phyloP scores from a whole-genome alignment of 2,329 filamentous ascomycete genomes.

The Fusarium napiforme region DNA sequence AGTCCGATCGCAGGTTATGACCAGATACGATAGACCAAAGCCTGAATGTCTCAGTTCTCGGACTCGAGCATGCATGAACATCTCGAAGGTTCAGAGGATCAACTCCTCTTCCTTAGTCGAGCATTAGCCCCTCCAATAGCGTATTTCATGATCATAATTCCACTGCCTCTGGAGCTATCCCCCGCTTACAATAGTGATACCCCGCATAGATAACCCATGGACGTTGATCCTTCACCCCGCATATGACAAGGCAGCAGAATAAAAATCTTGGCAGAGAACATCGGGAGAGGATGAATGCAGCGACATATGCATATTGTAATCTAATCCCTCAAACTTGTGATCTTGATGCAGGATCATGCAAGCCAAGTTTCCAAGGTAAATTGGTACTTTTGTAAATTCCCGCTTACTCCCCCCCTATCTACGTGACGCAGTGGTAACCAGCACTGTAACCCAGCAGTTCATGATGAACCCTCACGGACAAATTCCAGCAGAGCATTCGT shows the following conservation, averaged over 20 bases:
- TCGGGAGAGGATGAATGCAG: not conserved
- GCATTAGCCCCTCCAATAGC: not conserved
- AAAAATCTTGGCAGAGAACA: not conserved
- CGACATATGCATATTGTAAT: not conserved
- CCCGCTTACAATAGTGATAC: not conserved
- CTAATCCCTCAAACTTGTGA: not conserved
- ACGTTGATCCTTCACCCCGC: not conserved
- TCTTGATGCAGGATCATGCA: not conserved
- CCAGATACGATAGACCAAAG: not conserved
- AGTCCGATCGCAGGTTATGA: too few species aligned
- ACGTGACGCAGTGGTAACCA: not conserved
- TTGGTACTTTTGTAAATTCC: not conserved
- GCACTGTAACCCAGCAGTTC: not conserved
- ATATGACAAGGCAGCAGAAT: constrained; percentile 15
- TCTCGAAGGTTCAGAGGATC: not conserved
- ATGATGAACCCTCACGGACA: not conserved
- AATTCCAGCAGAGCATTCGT: constrained; percentile 24
- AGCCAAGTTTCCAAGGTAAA: not conserved
- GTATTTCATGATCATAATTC: not conserved
- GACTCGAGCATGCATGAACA: not conserved
- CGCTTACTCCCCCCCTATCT: not conserved
- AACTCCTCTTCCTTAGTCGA: not conserved
- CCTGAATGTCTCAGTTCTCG: not conserved
- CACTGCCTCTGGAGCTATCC: not conserved
- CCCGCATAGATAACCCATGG: not conserved